These are phyloP conservation scores for Comarum palustre DNA, from an alignment of 306 rosid species.

Conservation along the genomic window DNA sequence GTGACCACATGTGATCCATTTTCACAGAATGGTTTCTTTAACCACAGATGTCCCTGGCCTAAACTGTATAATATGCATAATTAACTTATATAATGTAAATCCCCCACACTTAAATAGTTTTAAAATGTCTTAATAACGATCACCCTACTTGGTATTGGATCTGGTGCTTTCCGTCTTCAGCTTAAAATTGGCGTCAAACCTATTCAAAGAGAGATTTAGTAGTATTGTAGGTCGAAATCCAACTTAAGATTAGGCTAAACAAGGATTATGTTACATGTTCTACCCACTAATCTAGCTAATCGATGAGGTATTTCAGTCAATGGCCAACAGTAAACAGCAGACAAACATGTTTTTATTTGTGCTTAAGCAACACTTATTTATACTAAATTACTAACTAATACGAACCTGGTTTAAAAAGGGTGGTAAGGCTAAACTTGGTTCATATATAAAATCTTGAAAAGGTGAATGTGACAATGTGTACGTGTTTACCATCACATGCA, in stretches of 20 bases:
- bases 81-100: background rate
- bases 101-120: background rate
- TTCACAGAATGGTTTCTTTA: background rate
- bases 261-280: conserved; percentile 10
- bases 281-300: conserved; percentile 2
- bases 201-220: no score
- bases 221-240: background rate
- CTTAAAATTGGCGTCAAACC: conserved; percentile 4
- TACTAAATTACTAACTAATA: background rate
- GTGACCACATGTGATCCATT: conserved; percentile 12
- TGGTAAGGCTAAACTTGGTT: background rate
- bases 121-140: background rate
- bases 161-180: conserved; percentile 5
- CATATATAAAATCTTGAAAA: background rate
- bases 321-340: conserved; percentile 13
- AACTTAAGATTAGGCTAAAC: conserved; percentile 5
- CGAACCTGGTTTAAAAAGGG: background rate
- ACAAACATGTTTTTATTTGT: conserved; percentile 19
- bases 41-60: background rate
- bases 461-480: background rate
- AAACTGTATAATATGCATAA: background rate
- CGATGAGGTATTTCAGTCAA: background rate
- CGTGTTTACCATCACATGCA: background rate
- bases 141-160: conserved; percentile 15
- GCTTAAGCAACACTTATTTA: background rate